These are phyloP conservation scores for Melampsora abietis-canadensis DNA, from an alignment of 1,284 basidiomycete species.

Conservation along the genomic window DNA sequence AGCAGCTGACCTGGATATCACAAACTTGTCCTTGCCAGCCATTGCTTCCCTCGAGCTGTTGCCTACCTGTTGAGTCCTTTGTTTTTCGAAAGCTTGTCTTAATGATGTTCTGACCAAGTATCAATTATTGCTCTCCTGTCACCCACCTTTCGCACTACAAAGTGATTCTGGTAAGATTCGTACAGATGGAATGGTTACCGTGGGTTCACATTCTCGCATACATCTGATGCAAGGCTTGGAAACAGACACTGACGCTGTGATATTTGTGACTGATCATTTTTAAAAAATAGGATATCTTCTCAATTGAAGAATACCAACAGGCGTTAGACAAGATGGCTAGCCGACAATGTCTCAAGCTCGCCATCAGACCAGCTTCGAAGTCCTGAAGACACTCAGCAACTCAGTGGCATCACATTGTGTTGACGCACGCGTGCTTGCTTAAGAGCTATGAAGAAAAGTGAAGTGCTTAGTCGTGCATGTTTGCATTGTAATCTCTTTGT, in stretches of 20 bases:
- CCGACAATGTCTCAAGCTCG: slow-evolving; percentile 55
- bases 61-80: slow-evolving; percentile 61
- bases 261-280: not conserved
- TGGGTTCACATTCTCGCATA: not conserved
- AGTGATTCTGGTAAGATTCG: slow-evolving; percentile 72
- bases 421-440: slow-evolving; percentile 51
- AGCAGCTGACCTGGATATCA: slow-evolving; percentile 54
- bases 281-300: not conserved
- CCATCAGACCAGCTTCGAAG: slow-evolving; percentile 50
- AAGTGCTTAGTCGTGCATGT: no score
- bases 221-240: not conserved
- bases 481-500: no score
- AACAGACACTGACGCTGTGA: not conserved
- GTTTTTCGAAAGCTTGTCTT: not conserved
- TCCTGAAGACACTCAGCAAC: slow-evolving; percentile 42
- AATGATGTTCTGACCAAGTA: not conserved
- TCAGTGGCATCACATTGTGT: slow-evolving; percentile 48
- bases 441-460: no score
- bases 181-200: slow-evolving; percentile 70
- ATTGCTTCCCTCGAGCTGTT: slow-evolving; percentile 81
- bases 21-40: slow-evolving; percentile 54
- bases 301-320: slow-evolving; percentile 69
- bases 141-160: not conserved
- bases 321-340: slow-evolving; percentile 77
- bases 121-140: not conserved